Evolutionary conservation across 768 basidiomycete species (phyloP).

Genomic region (Sporobolomyces phaffii): DNA sequence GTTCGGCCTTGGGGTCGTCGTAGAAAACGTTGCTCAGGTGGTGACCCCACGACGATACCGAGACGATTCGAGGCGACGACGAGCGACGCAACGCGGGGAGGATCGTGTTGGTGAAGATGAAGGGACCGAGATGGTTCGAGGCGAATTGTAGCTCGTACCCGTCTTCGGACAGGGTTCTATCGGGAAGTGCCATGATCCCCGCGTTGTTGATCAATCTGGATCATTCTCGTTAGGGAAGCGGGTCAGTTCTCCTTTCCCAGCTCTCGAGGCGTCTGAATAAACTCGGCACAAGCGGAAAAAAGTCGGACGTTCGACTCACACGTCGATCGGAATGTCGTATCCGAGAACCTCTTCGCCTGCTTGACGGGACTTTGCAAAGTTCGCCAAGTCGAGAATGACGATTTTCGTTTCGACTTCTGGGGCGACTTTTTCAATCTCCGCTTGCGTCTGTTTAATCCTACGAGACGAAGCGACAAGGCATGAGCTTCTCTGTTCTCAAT

Average conservation of each 20-base stretch:
- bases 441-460: slow-evolving; percentile 15
- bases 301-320: too few relatives aligned
- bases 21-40: neutral
- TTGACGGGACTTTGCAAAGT: slow-evolving; percentile 7
- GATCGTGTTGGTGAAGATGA: slow-evolving; percentile 32
- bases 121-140: slow-evolving; percentile 29
- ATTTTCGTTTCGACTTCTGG: slow-evolving; percentile 15
- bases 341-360: slow-evolving; percentile 20
- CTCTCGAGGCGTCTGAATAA: too few relatives aligned
- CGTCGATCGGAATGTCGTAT: slow-evolving; percentile 27
- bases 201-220: slow-evolving; percentile 34
- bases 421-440: slow-evolving; percentile 17
- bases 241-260: too few relatives aligned
- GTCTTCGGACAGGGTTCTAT: slow-evolving; percentile 3
- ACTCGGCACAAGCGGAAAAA: too few relatives aligned
- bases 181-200: neutral
- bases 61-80: neutral
- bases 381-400: slow-evolving; percentile 27
- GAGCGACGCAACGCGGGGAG: slow-evolving; percentile 10
- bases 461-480: too few relatives aligned
- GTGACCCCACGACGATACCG: slow-evolving; percentile 20
- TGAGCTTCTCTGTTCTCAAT: too few relatives aligned
- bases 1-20: neutral
- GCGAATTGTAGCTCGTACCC: slow-evolving; percentile 32
- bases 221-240: too few relatives aligned